Evolutionary conservation across 2,329 filamentous ascomycete species (phyloP), one percentile per base, ranked within the genome.

Genomic region (Aspergillus bombycis): DNA sequence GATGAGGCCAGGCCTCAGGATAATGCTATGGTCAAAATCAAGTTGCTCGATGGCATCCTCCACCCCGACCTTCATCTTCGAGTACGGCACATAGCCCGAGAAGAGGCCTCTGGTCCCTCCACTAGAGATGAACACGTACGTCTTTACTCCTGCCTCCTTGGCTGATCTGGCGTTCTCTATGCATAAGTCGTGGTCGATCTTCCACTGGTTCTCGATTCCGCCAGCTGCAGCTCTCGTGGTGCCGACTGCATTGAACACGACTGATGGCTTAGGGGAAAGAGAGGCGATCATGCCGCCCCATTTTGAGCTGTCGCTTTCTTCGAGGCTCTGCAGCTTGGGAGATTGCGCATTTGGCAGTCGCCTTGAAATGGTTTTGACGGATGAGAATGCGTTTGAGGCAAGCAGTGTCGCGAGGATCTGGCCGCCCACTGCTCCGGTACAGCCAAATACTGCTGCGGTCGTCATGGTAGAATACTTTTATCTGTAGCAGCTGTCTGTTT

Each of bases 131-230:
- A 70, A 77, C 14, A 78, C 71, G 55, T 76, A 78, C 0, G 74
- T 77, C 60, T 73, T 75, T 28, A 74, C 75, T 0, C 75, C 77
- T 0, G 75, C 75, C 14, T 68, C 69, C 61, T 78, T 78, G 34
- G 76, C 76, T 30, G 75, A 76, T 58, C 69, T 68, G 12, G 76
- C 76, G 34, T 72, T 76, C 58, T 77, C 75, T 10, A 78, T 67
- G 57, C 72, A 75, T 38, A 74, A 58, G 61, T 78, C 77, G 61
- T 78, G 76, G 64, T 79, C 77, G 60, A 79, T 77, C 58, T 74
- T 75, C 73, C 75, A 75, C 62, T 79, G 77, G 14, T 76, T 74
- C 55, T 71, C 63, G 45, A 78, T 50, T 14, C 75, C 70, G 1
- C 77, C 77, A 4, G 76, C 76, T 26, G 67, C 64, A 4, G 73